phyloP scores from a whole-genome alignment of 371 early-diverging fungal genomes.

The Mucor irregularis region DNA sequence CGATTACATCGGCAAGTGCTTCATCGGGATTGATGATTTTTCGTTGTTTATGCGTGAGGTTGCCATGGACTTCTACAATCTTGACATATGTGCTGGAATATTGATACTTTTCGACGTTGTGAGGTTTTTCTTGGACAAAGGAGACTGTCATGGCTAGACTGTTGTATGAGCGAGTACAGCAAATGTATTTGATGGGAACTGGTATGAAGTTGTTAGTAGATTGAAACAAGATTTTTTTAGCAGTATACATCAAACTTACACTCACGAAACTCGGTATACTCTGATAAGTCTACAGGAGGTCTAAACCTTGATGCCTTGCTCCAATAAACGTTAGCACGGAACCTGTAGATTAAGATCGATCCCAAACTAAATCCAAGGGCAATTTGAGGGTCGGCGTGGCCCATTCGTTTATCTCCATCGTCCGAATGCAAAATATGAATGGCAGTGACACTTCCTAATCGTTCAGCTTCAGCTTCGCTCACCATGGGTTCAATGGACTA shows the following conservation, averaged over 20 bases:
- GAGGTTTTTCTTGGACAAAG: slow-evolving; percentile 15
- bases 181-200: slow-evolving; percentile 16
- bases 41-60: slow-evolving; percentile 4
- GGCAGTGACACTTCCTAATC: slow-evolving; percentile 10
- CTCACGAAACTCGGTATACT: slow-evolving; percentile 14
- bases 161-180: slow-evolving; percentile 12
- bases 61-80: slow-evolving; percentile 5
- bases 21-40: slow-evolving; percentile 1
- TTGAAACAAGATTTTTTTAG: neutral
- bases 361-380: slow-evolving; percentile 13
- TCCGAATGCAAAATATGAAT: slow-evolving; percentile 18
- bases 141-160: slow-evolving; percentile 9
- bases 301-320: slow-evolving; percentile 10
- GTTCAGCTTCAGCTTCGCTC: neutral
- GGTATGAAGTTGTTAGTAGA: neutral
- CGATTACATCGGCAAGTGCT: neutral
- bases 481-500: slow-evolving; percentile 1
- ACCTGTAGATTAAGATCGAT: slow-evolving; percentile 6
- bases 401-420: slow-evolving; percentile 14
- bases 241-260: neutral
- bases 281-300: slow-evolving; percentile 15
- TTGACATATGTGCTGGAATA: slow-evolving; percentile 4
- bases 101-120: neutral
- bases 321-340: slow-evolving; percentile 13
- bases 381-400: slow-evolving; percentile 19